These are phyloP conservation scores for Rhodamnia rubescens DNA, from an alignment of 345 rosid genomes.

Conservation along the genomic window DNA sequence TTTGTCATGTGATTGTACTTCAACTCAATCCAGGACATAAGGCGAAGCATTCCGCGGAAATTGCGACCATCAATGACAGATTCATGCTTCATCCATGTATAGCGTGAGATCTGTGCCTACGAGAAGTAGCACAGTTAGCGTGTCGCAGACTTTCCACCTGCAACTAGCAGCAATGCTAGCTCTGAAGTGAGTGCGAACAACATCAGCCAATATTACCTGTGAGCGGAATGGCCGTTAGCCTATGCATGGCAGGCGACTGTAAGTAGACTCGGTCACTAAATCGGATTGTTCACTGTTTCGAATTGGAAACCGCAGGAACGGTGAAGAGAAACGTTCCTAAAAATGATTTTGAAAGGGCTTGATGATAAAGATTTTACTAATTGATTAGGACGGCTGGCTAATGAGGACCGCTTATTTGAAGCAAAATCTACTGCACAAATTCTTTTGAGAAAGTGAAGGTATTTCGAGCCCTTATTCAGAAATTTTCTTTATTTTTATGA, in stretches of 20 bases:
- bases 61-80: constrained; percentile 80
- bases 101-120: constrained; percentile 83
- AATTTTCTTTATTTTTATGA: too few relatives aligned
- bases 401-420: too few relatives aligned
- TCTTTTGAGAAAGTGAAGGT: too few relatives aligned
- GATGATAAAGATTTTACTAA: too few relatives aligned
- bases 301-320: too few relatives aligned
- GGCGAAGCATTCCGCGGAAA: constrained; percentile 76
- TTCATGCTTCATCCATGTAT: constrained; percentile 93
- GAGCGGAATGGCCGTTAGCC: constrained; percentile 68
- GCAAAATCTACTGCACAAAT: too few relatives aligned
- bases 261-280: neutral
- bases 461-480: too few relatives aligned
- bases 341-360: too few relatives aligned
- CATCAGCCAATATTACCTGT: constrained; percentile 35
- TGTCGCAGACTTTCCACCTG: too few relatives aligned
- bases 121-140: constrained; percentile 52
- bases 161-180: constrained; percentile 94
- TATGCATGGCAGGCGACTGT: constrained; percentile 47
- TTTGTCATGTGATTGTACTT: neutral
- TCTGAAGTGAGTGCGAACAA: constrained; percentile 77
- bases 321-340: too few relatives aligned
- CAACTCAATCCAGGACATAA: constrained; percentile 76
- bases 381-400: too few relatives aligned
- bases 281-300: too few relatives aligned